These are phyloP conservation scores for Rubia tinctorum DNA, from an alignment of 305 asterid species.

Conservation along the genomic window DNA sequence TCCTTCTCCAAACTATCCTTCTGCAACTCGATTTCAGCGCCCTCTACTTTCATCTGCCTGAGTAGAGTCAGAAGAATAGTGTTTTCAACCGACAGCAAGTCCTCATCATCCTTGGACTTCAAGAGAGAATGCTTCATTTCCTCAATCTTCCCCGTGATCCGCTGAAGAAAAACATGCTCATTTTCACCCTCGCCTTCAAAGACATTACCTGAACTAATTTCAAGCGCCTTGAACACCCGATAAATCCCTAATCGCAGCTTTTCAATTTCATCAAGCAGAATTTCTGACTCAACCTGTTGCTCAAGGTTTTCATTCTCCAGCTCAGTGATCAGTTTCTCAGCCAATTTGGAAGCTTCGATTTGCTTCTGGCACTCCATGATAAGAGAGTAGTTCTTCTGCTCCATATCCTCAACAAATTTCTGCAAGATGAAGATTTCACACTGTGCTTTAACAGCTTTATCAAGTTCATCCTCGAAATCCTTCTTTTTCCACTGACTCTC, in stretches of 20 bases:
- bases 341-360: conserved; percentile 84
- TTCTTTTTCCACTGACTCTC: conserved; percentile 67
- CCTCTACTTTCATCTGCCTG: conserved; percentile 70
- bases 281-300: conserved; percentile 87
- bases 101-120: conserved; percentile 56
- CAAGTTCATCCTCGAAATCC: conserved; percentile 81
- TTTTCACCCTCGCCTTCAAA: conserved; percentile 48
- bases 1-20: conserved; percentile 50
- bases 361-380: conserved; percentile 78
- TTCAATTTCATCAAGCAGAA: conserved; percentile 74
- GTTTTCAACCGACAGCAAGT: conserved; percentile 69
- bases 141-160: conserved; percentile 51
- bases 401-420: conserved; percentile 89
- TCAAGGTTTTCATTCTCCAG: conserved; percentile 80
- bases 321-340: conserved; percentile 77
- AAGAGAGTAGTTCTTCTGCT: conserved; percentile 69
- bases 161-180: conserved; percentile 47
- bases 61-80: conserved; percentile 68
- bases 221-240: conserved; percentile 64
- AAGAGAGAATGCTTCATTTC: conserved; percentile 51
- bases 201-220: conserved; percentile 31
- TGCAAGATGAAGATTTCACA: conserved; percentile 79
- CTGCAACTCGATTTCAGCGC: conserved; percentile 51
- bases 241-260: conserved; percentile 67
- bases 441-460: conserved; percentile 71